Percentiles rank a stretch among this genome's conserved stretches.
phyloP scores from a whole-genome alignment of 2,329 filamentous ascomycete species.

The Nigrograna mackinnonii region DNA sequence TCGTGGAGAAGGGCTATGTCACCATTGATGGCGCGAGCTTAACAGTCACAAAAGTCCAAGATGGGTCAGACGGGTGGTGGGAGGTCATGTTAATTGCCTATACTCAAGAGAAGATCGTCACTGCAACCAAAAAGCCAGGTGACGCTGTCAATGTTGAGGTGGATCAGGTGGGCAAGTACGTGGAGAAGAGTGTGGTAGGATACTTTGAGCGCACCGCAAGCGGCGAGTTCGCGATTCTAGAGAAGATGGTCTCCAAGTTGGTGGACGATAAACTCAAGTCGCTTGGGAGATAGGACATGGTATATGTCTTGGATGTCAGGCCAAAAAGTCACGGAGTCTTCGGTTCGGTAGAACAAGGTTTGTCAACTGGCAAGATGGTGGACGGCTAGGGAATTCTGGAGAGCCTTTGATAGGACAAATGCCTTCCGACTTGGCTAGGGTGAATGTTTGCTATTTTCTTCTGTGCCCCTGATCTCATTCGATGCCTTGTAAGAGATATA shows the following conservation, averaged over 20 bases:
- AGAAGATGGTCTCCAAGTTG: slow-evolving; percentile 64
- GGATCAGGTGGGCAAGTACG: slow-evolving; percentile 84
- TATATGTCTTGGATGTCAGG: no score
- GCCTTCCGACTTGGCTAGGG: no score
- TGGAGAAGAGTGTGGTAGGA: slow-evolving; percentile 84
- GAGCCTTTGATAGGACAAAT: no score
- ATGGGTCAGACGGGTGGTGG: slow-evolving; percentile 77
- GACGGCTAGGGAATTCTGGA: no score
- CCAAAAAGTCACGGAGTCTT: no score
- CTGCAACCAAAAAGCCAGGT: slow-evolving; percentile 75
- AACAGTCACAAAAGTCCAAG: slow-evolving; percentile 86
- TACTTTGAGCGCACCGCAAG: slow-evolving; percentile 68
- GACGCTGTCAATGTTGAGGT: slow-evolving; percentile 92
- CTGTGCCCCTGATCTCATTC: slow-evolving; percentile 7
- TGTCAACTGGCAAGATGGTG: no score
- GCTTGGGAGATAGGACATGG: slow-evolving; percentile 26
- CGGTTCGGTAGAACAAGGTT: no score
- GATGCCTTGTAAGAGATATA: background rate
- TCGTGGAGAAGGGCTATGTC: slow-evolving; percentile 96
- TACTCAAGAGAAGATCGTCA: slow-evolving; percentile 89
- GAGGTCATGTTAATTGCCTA: slow-evolving; percentile 99
- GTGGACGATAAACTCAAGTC: slow-evolving; percentile 69
- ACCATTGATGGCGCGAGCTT: slow-evolving; percentile 93
- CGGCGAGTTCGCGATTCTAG: slow-evolving; percentile 53
- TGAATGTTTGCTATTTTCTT: no score